phyloP scores from a whole-genome alignment of 2,329 filamentous ascomycete species.

The Zymoseptoria crescenta region DNA sequence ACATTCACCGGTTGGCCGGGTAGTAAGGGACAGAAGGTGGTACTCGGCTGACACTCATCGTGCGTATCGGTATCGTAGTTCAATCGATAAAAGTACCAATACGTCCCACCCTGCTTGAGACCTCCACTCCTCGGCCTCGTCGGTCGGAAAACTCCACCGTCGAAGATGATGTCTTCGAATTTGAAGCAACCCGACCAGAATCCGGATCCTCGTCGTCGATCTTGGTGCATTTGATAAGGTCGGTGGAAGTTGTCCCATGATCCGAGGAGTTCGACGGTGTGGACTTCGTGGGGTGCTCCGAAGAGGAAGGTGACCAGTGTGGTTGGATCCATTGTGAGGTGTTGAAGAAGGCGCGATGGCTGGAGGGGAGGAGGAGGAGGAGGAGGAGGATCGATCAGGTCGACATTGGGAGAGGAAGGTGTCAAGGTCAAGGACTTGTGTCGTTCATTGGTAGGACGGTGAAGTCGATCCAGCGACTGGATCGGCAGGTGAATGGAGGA shows the following conservation, averaged over 20 bases:
- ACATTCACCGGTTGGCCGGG: slow-evolving; percentile 85
- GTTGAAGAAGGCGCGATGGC: not conserved
- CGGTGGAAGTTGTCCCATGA: slow-evolving; percentile 92
- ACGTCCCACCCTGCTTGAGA: slow-evolving; percentile 84
- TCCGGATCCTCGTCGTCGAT: slow-evolving; percentile 62
- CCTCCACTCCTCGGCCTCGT: slow-evolving; percentile 61
- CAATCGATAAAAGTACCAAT: slow-evolving; percentile 95
- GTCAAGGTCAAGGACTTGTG: not conserved
- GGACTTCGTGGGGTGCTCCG: slow-evolving; percentile 43
- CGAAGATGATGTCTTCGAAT: slow-evolving; percentile 75
- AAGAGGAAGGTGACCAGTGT: slow-evolving; percentile 34
- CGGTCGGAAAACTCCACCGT: slow-evolving; percentile 53
- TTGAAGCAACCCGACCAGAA: slow-evolving; percentile 84
- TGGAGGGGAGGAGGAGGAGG: not conserved
- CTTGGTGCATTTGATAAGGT: slow-evolving; percentile 72
- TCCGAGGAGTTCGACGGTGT: slow-evolving; percentile 71
- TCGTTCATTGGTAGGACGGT: not conserved
- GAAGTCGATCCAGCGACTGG: not conserved
- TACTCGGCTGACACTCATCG: slow-evolving; percentile 64
- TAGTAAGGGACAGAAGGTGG: slow-evolving; percentile 73
- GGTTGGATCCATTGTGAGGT: slow-evolving; percentile 26
- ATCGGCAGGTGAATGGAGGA: not conserved
- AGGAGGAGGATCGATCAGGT: not conserved
- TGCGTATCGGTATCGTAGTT: slow-evolving; percentile 70
- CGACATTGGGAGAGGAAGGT: not conserved